Conservation (phyloP, 768 basidiomycete species). For the Trametes villosa region DNA sequence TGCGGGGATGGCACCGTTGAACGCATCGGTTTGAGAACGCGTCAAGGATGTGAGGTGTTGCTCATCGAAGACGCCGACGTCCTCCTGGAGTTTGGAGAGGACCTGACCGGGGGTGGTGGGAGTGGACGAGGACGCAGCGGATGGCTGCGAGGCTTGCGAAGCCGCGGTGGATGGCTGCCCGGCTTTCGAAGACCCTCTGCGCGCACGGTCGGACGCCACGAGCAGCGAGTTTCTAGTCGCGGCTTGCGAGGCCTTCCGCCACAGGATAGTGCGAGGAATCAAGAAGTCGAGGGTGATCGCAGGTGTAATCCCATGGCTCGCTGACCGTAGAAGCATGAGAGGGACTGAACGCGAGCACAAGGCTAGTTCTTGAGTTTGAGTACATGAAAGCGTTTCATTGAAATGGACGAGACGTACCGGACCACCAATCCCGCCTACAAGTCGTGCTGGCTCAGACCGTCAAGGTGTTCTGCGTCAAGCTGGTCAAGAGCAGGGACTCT, state of each 20-base stretch:
- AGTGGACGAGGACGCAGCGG: not conserved
- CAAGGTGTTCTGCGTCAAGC: too few relatives aligned
- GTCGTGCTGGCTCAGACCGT: too few relatives aligned
- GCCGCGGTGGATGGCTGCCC: too few relatives aligned
- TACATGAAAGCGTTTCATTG: not conserved
- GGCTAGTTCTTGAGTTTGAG: constrained; percentile 4
- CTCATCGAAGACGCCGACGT: constrained; percentile 16
- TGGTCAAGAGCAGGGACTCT: too few relatives aligned
- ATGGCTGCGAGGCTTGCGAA: not conserved
- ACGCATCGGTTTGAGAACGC: constrained; percentile 35
- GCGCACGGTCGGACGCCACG: too few relatives aligned
- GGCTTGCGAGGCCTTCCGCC: constrained; percentile 17
- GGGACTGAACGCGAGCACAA: not conserved
- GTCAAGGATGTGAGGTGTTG: constrained; percentile 2
- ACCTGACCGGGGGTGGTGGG: constrained; percentile 18
- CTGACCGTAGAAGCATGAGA: constrained; percentile 29
- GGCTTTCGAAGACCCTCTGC: too few relatives aligned
- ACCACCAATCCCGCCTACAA: too few relatives aligned
- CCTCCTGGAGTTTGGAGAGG: constrained; percentile 6
- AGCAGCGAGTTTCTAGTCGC: too few relatives aligned
- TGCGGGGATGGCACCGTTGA: constrained; percentile 41
- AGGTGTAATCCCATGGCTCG: constrained; percentile 25
- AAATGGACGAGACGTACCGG: not conserved
- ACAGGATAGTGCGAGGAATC: constrained; percentile 38
- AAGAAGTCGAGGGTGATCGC: constrained; percentile 48